Percentiles rank a stretch among this genome's conserved stretches.
phyloP scores from a whole-genome alignment of 768 basidiomycete species.

The Boletellus emodensis region DNA sequence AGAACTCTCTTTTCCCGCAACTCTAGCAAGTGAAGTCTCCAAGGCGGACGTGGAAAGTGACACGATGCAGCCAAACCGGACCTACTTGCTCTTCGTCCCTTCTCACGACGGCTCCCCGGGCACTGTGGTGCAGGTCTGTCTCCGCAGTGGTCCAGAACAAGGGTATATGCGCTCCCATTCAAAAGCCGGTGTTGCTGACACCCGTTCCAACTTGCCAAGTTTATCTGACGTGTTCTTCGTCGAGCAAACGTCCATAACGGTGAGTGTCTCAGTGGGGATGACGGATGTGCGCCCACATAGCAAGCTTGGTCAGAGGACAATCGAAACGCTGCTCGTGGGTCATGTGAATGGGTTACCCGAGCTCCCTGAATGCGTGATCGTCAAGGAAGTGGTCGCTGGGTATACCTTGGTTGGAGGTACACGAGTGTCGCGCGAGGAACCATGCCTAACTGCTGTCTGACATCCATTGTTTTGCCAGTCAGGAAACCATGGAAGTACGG shows the following conservation, averaged over 20 bases:
- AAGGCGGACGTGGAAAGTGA: slow-evolving; percentile 5
- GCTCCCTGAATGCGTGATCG: slow-evolving; percentile 15
- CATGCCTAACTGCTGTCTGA: not conserved
- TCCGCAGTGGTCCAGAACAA: slow-evolving; percentile 12
- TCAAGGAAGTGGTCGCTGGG: slow-evolving; percentile 11
- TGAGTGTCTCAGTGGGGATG: slow-evolving; percentile 7
- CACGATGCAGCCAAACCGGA: slow-evolving; percentile 19
- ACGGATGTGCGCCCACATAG: not conserved
- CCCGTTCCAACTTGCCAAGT: not conserved
- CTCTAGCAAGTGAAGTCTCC: not conserved
- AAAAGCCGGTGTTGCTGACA: not conserved
- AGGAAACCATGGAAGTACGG: slow-evolving; percentile 29
- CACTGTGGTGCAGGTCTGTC: slow-evolving; percentile 23
- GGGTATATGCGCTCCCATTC: slow-evolving; percentile 18
- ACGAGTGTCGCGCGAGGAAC: not conserved
- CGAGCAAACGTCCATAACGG: slow-evolving; percentile 17
- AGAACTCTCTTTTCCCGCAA: not conserved
- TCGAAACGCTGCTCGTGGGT: slow-evolving; percentile 23
- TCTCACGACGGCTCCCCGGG: slow-evolving; percentile 5
- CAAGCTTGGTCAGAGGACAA: slow-evolving; percentile 10
- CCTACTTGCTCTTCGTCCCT: slow-evolving; percentile 25
- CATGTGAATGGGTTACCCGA: slow-evolving; percentile 13
- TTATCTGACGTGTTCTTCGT: slow-evolving; percentile 2
- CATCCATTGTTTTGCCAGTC: slow-evolving; percentile 7
- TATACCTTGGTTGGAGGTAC: slow-evolving; percentile 22